Conservation (phyloP, 495 filamentous ascomycete genomes). For the Cercophora newfieldiana region DNA sequence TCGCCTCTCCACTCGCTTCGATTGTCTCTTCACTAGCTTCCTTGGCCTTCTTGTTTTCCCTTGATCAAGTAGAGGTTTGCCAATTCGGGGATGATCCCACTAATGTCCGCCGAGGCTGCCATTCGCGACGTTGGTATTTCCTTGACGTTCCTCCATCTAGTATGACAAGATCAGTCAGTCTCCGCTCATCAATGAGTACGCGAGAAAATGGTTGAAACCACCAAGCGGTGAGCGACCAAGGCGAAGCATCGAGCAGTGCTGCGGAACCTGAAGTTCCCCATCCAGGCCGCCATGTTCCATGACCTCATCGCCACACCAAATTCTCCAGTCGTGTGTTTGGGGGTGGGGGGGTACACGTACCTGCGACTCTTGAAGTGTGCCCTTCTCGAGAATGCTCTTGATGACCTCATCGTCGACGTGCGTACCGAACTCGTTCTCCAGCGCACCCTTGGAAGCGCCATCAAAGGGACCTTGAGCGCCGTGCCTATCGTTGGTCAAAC, state of each 20-base stretch:
- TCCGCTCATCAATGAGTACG: background rate
- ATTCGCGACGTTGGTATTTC: slow-evolving; percentile 1
- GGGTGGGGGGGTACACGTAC: slow-evolving; percentile 49
- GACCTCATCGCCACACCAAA: background rate
- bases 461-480: slow-evolving; percentile 81
- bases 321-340: background rate
- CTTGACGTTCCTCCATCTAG: slow-evolving; percentile 7
- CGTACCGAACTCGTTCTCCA: slow-evolving; percentile 89
- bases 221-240: background rate
- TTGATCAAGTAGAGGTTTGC: background rate
- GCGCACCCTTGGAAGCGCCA: slow-evolving; percentile 64
- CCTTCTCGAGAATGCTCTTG: slow-evolving; percentile 74
- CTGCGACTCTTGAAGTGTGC: slow-evolving; percentile 63
- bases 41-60: background rate
- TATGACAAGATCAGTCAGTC: background rate
- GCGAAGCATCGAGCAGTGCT: background rate
- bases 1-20: no score
- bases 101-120: background rate
- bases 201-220: background rate
- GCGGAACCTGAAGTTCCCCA: background rate
- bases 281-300: no score
- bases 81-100: background rate
- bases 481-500: slow-evolving; percentile 56
- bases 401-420: slow-evolving; percentile 73
- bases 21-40: background rate